These are phyloP conservation scores for Lotmaria passim DNA, from an alignment of 208 protist species.

Conservation along the genomic window DNA sequence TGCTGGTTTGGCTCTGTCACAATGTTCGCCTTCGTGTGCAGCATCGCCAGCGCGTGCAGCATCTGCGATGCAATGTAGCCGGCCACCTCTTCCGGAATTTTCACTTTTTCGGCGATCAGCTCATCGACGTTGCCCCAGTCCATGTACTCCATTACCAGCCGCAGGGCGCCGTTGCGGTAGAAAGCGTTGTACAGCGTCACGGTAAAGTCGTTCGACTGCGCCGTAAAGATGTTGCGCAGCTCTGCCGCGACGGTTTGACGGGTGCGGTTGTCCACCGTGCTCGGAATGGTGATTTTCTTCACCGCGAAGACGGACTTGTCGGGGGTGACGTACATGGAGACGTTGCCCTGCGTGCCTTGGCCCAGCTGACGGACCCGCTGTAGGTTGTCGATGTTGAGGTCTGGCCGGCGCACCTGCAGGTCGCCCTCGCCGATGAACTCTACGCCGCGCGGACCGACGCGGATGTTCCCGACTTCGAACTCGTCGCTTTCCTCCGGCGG, in stretches of 20 bases:
- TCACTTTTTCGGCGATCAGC: constrained; percentile 55
- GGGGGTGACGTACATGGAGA: constrained; percentile 66
- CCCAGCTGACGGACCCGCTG: constrained; percentile 55
- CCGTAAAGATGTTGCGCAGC: constrained; percentile 83
- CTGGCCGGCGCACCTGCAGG: constrained; percentile 68
- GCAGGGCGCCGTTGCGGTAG: constrained; percentile 68
- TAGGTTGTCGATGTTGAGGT: constrained; percentile 71
- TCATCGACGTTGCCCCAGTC: constrained; percentile 89
- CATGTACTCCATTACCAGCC: constrained; percentile 91
- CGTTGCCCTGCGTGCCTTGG: constrained; percentile 78
- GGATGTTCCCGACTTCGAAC: constrained; percentile 79
- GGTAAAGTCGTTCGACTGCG: constrained; percentile 71
- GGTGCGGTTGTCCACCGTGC: constrained; percentile 56
- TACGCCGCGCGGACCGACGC: constrained; percentile 67
- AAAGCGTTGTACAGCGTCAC: constrained; percentile 88
- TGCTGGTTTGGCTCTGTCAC: constrained; percentile 76
- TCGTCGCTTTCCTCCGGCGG: constrained; percentile 55
- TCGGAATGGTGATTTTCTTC: constrained; percentile 79
- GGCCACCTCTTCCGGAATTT: constrained; percentile 55
- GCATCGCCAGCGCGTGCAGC: constrained; percentile 77
- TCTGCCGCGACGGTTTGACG: constrained; percentile 81
- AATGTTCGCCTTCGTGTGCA: constrained; percentile 87
- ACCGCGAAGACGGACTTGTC: constrained; percentile 70
- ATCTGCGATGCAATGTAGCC: constrained; percentile 83
- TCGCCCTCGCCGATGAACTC: constrained; percentile 82